phyloP scores from a whole-genome alignment of 352 stramenopile genomes.

The Pythium angustatum region DNA sequence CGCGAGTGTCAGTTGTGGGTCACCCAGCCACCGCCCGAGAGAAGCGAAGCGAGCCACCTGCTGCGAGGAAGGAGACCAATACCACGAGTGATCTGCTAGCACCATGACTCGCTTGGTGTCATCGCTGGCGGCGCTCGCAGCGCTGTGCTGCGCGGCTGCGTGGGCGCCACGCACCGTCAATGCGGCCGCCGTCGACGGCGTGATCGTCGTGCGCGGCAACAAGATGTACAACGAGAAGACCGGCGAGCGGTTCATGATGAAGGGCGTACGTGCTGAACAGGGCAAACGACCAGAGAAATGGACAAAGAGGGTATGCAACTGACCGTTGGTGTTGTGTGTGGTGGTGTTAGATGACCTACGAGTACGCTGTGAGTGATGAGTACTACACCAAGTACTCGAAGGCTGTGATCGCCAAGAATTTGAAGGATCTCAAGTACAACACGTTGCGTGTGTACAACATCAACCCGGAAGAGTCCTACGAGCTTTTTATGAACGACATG shows the following conservation, averaged over 20 bases:
- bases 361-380: constrained; percentile 84
- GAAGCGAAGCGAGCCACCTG: neutral
- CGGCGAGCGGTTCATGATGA: constrained; percentile 86
- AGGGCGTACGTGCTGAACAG: constrained; percentile 69
- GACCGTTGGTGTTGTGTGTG: neutral
- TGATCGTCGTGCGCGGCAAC: constrained; percentile 76
- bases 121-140: constrained; percentile 16
- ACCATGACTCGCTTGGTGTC: constrained; percentile 18
- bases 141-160: constrained; percentile 15
- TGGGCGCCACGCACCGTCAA: neutral
- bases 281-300: no score
- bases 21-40: neutral
- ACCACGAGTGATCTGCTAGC: neutral
- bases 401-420: constrained; percentile 56
- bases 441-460: constrained; percentile 88
- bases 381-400: constrained; percentile 89
- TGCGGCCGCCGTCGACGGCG: constrained; percentile 26
- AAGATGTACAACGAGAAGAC: constrained; percentile 87
- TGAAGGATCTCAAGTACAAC: constrained; percentile 81
- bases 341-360: constrained; percentile 70
- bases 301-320: neutral
- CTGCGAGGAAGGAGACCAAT: neutral
- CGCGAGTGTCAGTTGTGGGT: neutral
- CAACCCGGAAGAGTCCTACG: constrained; percentile 81
- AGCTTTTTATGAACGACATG: constrained; percentile 87